Percentiles rank a stretch among this genome's conserved stretches.
Evolutionary conservation across 2,329 filamentous ascomycete species (phyloP).

Genomic region (Gliomastix tumulicola): DNA sequence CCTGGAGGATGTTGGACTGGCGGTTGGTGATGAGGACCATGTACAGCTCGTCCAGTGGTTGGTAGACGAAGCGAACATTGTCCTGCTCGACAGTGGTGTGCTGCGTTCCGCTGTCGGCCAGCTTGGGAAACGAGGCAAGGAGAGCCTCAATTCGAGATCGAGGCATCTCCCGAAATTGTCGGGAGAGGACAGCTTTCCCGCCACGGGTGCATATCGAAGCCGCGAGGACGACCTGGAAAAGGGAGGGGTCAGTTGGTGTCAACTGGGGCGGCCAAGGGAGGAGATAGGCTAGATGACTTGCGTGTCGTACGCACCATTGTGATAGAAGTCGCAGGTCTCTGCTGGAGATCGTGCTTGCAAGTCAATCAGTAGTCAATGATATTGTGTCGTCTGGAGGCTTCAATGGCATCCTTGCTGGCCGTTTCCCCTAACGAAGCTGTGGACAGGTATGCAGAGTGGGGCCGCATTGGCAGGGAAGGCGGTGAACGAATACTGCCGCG

Average conservation of each 20-base stretch:
- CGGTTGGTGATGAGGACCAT: constrained; percentile 99
- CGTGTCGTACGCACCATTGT: no score
- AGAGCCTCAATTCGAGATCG: constrained; percentile 94
- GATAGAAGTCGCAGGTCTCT: no score
- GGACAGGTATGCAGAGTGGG: constrained; percentile 2
- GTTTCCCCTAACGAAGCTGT: no score
- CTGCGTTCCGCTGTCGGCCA: constrained; percentile 91
- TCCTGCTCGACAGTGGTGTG: constrained; percentile 98
- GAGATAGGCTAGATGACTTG: no score
- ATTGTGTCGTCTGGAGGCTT: no score
- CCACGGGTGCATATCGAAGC: constrained; percentile 98
- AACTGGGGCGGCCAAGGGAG: no score
- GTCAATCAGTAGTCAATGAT: no score
- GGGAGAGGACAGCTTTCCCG: constrained; percentile 95
- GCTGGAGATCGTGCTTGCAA: no score
- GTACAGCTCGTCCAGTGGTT: constrained; percentile 97
- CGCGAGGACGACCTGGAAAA: constrained; percentile 84
- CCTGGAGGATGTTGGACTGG: constrained; percentile 98
- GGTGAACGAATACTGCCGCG: constrained; percentile 6
- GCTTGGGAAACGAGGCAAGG: constrained; percentile 94
- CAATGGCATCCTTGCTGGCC: constrained; percentile 1
- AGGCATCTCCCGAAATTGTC: constrained; percentile 97
- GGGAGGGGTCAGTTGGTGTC: no score
- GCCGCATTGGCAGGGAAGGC: no score
- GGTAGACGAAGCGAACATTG: constrained; percentile 99